A percentile compares a stretch with the other conserved stretches of the same genome.
These are phyloP conservation scores for Syzygium aromaticum DNA, from an alignment of 345 rosid genomes.

Conservation along the genomic window DNA sequence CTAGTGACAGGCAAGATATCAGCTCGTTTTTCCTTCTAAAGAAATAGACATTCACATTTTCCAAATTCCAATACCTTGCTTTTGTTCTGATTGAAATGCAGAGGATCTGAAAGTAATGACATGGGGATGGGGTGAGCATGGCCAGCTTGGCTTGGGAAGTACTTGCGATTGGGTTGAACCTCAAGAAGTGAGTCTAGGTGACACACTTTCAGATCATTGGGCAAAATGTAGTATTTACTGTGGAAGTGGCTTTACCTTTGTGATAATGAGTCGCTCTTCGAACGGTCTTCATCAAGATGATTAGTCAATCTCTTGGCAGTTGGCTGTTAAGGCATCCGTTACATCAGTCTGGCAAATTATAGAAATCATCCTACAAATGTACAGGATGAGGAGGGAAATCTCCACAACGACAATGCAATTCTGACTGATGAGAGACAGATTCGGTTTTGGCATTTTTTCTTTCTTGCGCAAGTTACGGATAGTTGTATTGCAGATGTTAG, in stretches of 20 bases:
- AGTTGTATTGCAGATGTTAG: neutral
- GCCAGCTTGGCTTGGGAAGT: constrained; percentile 80
- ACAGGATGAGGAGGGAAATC: neutral
- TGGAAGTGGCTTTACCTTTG: constrained; percentile 85
- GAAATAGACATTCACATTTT: neutral
- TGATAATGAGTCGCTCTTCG: constrained; percentile 7
- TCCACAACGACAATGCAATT: neutral
- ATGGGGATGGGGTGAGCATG: constrained; percentile 99
- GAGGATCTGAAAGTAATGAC: constrained; percentile 55
- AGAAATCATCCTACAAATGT: neutral
- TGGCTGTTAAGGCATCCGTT: neutral
- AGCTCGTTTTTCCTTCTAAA: neutral
- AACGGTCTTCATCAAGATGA: neutral
- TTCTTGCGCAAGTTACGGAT: neutral
- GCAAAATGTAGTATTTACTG: constrained; percentile 34
- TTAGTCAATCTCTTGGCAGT: neutral
- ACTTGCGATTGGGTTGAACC: constrained; percentile 51
- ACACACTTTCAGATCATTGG: constrained; percentile 6
- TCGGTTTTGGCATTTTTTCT: neutral
- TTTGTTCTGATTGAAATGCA: constrained; percentile 10
- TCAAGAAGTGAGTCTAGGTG: constrained; percentile 25
- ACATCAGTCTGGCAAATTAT: neutral
- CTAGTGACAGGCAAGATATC: constrained; percentile 44
- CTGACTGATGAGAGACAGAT: neutral
- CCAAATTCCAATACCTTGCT: neutral